A percentile compares a stretch with the other conserved stretches of the same genome.
Conservation (phyloP, 768 basidiomycete genomes). For the Boletellus ananas region DNA sequence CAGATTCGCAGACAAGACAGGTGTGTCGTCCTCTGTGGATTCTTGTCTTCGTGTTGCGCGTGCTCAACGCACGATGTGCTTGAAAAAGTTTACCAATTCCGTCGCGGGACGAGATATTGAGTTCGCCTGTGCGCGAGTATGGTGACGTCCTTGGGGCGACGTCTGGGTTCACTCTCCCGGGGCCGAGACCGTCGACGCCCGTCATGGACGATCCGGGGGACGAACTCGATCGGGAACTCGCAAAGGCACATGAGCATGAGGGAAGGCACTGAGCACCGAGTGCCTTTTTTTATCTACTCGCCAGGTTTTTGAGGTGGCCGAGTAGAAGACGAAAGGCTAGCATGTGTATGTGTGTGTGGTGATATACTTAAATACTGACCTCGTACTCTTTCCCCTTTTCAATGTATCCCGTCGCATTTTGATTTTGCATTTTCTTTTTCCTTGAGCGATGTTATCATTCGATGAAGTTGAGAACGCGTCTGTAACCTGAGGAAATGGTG, state of each 20-base stretch:
- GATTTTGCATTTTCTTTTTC: no score
- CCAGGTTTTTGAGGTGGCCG: no score
- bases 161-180: conserved; percentile 56
- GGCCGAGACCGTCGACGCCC: conserved; percentile 54
- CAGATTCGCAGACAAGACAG: conserved; percentile 78
- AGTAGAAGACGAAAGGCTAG: no score
- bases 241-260: conserved; percentile 63
- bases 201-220: conserved; percentile 83
- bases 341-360: no score
- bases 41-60: neutral
- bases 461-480: no score
- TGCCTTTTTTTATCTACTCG: no score
- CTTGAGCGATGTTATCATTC: no score
- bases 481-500: no score
- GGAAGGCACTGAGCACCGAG: conserved; percentile 25
- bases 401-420: no score
- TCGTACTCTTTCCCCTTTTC: no score
- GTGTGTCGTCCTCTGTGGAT: conserved; percentile 30
- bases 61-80: neutral
- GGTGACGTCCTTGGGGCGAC: conserved; percentile 61
- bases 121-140: conserved; percentile 65
- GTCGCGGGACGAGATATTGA: conserved; percentile 74
- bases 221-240: conserved; percentile 84
- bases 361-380: no score
- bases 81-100: conserved; percentile 69